Evolutionary conservation across 441 rosid genomes (phyloP), one percentile per base, ranked within the genome.

Genomic region (Gossypium armourianum): DNA sequence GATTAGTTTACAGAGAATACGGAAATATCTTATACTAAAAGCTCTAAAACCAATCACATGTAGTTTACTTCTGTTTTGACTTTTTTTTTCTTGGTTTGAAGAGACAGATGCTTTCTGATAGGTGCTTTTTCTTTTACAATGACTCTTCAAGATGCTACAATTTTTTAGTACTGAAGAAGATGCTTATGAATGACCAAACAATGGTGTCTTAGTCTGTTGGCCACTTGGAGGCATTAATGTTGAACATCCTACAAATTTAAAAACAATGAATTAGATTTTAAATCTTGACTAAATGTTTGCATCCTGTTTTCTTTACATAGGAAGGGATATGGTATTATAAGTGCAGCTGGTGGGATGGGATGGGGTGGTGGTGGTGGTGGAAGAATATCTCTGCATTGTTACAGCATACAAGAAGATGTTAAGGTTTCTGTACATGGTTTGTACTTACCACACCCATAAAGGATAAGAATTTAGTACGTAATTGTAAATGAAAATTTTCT

Each of bases 321-420:
- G 91, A 94, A 90, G 83, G 98, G 98, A 83, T 82, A 81, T 64
- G 97, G 97, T 65, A 80, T 66, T 68, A 80, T 94, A 73, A 90
- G 96, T 77, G 92, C 96, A 53, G 89, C 93, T 17, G 98, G 98
- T 67, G 97, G 98, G 59, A 86, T 72, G 49, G 97, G 98, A 71
- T 84, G 87, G 87, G 97, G 93, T 58, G 98, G 98, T 72, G 98
- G 98, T 71, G 93, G 98, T 3, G 98, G 98, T 59, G 97, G 98
- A 77, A 89, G 98, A 84, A 80, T 91, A 67, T 88, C 96, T 69
- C 86, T 94, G 78, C 87, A 90, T 73, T 90, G 96, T 80, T 94
- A 91, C 87, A 91, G 96, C 91, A 87, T 88, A 77, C 97, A 91
- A 78, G 98, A 94, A 86, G 91, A 88, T 72, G 75, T 91, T 54